Base-by-base conservation (phyloP, 495 filamentous ascomycete genomes). In the Neurospora sp. region DNA sequence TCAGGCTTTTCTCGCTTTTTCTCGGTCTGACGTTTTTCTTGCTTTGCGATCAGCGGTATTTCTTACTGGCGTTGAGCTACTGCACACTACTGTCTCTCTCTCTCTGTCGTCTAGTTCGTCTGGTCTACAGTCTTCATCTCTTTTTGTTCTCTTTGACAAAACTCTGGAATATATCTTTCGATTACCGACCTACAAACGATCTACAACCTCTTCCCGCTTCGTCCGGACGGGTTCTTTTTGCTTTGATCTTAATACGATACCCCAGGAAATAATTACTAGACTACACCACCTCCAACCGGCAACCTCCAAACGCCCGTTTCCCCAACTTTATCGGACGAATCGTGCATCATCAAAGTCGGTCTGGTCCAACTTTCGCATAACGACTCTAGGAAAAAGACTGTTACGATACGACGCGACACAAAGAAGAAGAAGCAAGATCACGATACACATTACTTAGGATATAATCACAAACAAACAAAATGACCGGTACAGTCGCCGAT, bases 401-500 rank as follows among this genome's bases (percentile, higher is more conserved):
- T 31, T 21, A 34, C 13, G 54, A 66, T 66, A 66, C 54, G 6
- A 19, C 54, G 54, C 54, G 15, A 36, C 24, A 34, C 54, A 19
- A 62, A 62, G 28, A 62, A 31, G n/a, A 48, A 48, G 19, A 9
- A 45, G 40, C 8, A n/a, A 45, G 11, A 15, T 40, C 39, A 13
- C 13, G 39, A 40, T 40, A 43, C 42, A 40, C 15, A 42, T 4
- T 8, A n/a, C 42, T 24, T 15, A 59, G 21, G 11, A 24, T 31
- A 66, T 66, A 66, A 66, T 66, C 15, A 59, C 28, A 66, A 5
- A 34, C 28, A 66, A 66, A 34, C 54, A 66, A 66, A 36, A 75
- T 75, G 74, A 73, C 74, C 9, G 74, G 69, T 21, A 39, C 42
- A 72, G 42, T 71, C 48, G 38, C 73, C 37, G 69, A 62, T 69